phyloP scores from a whole-genome alignment of 1,284 basidiomycete genomes.

The Coniferiporia sulphurascens region DNA sequence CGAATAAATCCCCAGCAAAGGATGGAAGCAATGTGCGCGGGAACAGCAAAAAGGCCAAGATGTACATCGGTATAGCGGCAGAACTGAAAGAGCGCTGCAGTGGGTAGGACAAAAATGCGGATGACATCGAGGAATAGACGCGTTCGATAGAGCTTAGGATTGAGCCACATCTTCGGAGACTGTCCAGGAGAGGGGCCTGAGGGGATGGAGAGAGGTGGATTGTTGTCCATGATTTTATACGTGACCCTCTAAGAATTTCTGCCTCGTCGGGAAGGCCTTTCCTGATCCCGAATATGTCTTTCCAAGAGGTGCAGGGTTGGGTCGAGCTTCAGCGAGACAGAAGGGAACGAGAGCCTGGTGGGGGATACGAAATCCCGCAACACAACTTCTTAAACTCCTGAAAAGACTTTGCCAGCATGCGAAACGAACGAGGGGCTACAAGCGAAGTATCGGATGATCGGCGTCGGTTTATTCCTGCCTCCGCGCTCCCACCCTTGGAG shows the following conservation, averaged over 20 bases:
- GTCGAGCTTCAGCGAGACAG: no score
- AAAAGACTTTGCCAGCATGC: no score
- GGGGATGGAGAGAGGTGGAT: not conserved
- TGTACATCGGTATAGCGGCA: constrained; percentile 25
- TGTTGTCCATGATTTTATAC: constrained; percentile 14
- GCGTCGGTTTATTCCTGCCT: constrained; percentile 10
- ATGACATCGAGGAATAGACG: constrained; percentile 33
- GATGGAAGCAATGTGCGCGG: constrained; percentile 37
- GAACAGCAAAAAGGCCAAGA: constrained; percentile 32
- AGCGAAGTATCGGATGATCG: not conserved
- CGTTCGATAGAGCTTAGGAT: constrained; percentile 26
- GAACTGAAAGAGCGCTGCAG: constrained; percentile 28
- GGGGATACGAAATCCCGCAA: no score
- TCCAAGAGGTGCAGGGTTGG: no score
- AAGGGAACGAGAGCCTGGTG: no score
- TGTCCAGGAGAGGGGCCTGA: constrained; percentile 9
- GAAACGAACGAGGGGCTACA: not conserved
- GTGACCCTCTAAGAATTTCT: not conserved
- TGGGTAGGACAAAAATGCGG: constrained; percentile 37
- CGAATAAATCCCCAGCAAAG: constrained; percentile 36
- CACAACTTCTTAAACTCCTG: no score
- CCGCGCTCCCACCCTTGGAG: not conserved
- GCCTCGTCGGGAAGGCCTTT: no score
- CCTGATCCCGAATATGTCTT: no score
- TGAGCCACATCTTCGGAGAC: constrained; percentile 15